These are phyloP conservation scores for Diospyros kaki DNA, from an alignment of 148 eudicot genomes.

Conservation along the genomic window DNA sequence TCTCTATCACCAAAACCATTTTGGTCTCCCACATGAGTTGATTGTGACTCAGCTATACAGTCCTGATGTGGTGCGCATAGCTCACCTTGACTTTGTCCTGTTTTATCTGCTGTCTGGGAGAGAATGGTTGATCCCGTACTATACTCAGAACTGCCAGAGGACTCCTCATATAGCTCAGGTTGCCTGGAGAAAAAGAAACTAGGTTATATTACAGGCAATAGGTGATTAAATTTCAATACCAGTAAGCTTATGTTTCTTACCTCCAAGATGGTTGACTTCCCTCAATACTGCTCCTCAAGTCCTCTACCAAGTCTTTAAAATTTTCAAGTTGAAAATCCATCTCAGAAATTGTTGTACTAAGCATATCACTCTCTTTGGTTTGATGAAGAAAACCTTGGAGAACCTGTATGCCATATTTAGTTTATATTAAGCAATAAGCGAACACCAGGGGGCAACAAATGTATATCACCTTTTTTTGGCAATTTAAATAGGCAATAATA, in stretches of 20 bases:
- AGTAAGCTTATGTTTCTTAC: conserved; percentile 15
- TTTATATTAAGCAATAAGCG: conserved; percentile 2
- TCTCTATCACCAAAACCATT: conserved; percentile 29
- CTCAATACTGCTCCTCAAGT: conserved; percentile 44
- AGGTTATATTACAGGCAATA: conserved; percentile 3
- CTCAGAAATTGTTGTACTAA: conserved; percentile 28
- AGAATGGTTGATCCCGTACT: conserved; percentile 67
- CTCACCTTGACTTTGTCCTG: conserved; percentile 48
- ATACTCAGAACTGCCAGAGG: conserved; percentile 77
- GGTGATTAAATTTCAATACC: background rate
- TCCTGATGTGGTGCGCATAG: conserved; percentile 43
- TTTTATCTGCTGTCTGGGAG: conserved; percentile 38
- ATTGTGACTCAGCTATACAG: conserved; percentile 28
- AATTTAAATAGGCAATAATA: background rate
- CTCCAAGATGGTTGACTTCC: conserved; percentile 56
- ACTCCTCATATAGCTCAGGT: conserved; percentile 52
- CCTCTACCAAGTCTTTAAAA: conserved; percentile 56
- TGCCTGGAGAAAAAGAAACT: conserved; percentile 37
- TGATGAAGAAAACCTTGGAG: conserved; percentile 60
- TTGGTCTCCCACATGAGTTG: conserved; percentile 28
- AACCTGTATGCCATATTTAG: conserved; percentile 38
- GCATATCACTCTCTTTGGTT: conserved; percentile 52
- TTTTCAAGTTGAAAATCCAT: conserved; percentile 54
- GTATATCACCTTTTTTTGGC: background rate
- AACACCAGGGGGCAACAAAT: background rate